Evolutionary conservation across 805 yeast species (phyloP), one percentile per base, ranked within the genome.

Genomic region (Ogataea pilisensis): DNA sequence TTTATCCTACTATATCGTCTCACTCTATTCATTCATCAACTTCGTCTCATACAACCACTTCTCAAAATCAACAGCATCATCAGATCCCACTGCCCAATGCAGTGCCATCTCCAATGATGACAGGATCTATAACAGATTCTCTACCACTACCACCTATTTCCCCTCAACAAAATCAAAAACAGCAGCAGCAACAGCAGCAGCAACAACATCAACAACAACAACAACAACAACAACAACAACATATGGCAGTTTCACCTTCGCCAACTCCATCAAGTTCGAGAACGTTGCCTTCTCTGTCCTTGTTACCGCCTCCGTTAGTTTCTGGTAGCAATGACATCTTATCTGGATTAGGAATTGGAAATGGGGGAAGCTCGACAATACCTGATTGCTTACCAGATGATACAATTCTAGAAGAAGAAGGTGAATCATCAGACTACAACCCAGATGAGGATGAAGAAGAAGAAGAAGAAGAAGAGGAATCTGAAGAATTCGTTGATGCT

Each of bases 401-500:
- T 12, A 45, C 49, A 6, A 51, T 51, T 31, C 44, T 40, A 1
- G 51, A 49, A 29, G 57, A 51, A 34, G 48, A 42, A 26, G 41
- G 36, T 5, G 46, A 44, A 14, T 40, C 38, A 12, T 39, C 41
- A 2, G 39, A 46, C 3, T 12, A 8, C 7, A 14, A n/a, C 14
- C 8, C 6, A 13, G 13, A 27, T 13, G 30, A 27, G 6, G 16
- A 27, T 8, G 16, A 7, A 27, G 13, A 40, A n/a, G 50, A 42
- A 25, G 42, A 45, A 27, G 7, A 27, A 27, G 13, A 27, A 27
- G 44, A 46, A 5, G 48, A 38, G 5, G 47, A 41, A 20, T 43
- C 35, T 17, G 47, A 53, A 13, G 46, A 44, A 22, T 57, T 46
- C 45, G 62, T 57, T 24, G 63, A 57, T 43, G 63, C 62, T 16